Conservation (phyloP, 768 basidiomycete species). For the Kwoniella heveanensis region DNA sequence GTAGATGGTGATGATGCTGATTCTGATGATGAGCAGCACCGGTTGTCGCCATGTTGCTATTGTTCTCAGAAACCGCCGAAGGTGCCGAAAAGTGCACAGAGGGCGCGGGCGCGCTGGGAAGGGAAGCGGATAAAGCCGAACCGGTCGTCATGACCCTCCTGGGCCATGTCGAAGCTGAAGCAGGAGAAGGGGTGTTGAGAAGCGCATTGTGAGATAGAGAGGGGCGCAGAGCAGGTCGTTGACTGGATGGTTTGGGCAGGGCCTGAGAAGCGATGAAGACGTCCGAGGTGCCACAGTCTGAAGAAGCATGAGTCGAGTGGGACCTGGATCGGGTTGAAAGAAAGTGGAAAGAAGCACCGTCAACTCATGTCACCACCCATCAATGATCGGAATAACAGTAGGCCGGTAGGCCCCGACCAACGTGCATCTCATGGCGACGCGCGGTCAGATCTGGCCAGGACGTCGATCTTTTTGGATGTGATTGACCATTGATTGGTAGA, state of each 20-base stretch:
- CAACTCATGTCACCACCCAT: conserved; percentile 11
- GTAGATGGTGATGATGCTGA: conserved; percentile 23
- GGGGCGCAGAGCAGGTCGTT: conserved; percentile 29
- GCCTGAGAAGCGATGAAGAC: conserved; percentile 32
- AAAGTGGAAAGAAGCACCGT: conserved; percentile 13
- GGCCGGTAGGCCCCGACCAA: background rate
- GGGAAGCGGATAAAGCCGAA: conserved; percentile 4
- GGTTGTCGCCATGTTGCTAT: conserved; percentile 8
- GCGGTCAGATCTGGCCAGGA: background rate
- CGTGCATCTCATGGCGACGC: background rate
- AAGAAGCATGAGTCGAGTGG: conserved; percentile 8
- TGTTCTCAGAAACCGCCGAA: conserved; percentile 24
- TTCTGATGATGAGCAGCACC: conserved; percentile 9
- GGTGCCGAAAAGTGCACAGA: conserved; percentile 17
- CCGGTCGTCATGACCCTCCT: conserved; percentile 27
- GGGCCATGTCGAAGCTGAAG: conserved; percentile 18
- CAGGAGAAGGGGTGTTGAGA: conserved; percentile 15
- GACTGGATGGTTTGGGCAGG: conserved; percentile 10
- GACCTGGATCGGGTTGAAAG: conserved; percentile 10
- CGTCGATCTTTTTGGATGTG: conserved; percentile 2
- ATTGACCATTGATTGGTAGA: conserved; percentile 4
- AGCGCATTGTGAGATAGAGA: conserved; percentile 29
- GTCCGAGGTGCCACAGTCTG: conserved; percentile 28
- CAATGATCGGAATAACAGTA: no score
- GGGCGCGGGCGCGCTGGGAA: conserved; percentile 10